Evolutionary conservation across 352 stramenopile genomes (phyloP), one percentile per base, ranked within the genome.

Genomic region (Hyaloperonospora arabidopsidis): DNA sequence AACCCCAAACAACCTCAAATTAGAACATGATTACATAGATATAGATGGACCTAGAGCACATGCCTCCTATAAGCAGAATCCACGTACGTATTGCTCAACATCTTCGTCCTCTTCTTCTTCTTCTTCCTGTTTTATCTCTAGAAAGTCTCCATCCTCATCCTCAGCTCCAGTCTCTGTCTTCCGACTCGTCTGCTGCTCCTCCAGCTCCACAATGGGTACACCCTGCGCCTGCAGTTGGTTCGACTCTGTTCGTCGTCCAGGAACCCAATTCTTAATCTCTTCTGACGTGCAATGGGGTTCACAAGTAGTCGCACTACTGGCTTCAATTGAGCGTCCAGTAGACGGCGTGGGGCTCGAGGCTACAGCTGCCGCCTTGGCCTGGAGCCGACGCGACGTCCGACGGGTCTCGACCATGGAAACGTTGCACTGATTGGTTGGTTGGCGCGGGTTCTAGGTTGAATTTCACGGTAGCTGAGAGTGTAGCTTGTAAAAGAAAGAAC

Each of bases 351-450:
- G 59, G 15, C 52, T 69, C 8, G 15, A 55, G 18, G 28, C 25
- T 2, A 17, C 22, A 36, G 57, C 50, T 18, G 44, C 48, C 7
- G 60, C 48, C 59, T 82, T 76, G 15, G 72, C 74, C 65, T 86
- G 76, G 23, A 89, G 68, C 22, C 79, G 79, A 45, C 61, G 70
- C 23, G 75, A 82, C 49, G 70, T 77, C 22, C 79, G 53, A 57
- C 79, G 73, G 49, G 79, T 89, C 35, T 72, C 65, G 40, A 89
- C 79, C 79, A 89, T 89, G 14, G 7, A 3, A 7, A 29, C 25
- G 25, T 48, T 55, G 43, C 43, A 41, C n/a, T 15, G 10, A 52
- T 56, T 67, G 63, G 58, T 50, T 67, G 59, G 63, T 35, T 49
- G 1, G 25, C 25, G 25, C 25, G 25, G 25, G 25, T 29, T 29